Evolutionary conservation across 2,329 filamentous ascomycete species (phyloP).

Genomic region (Nigrospora sphaerica): DNA sequence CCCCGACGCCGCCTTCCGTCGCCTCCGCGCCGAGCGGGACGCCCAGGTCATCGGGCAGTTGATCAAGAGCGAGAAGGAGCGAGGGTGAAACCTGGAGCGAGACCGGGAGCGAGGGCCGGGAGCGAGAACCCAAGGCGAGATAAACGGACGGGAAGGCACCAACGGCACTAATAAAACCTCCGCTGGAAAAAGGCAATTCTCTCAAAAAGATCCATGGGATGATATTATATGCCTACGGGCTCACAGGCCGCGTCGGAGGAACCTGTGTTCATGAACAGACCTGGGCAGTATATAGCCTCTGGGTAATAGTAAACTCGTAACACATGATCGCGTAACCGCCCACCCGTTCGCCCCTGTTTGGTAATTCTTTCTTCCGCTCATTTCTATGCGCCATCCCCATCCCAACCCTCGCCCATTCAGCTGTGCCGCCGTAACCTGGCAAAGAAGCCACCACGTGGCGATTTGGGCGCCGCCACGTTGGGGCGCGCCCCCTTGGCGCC

Average conservation of each 20-base stretch:
- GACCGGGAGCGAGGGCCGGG: neutral
- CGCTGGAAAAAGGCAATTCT: too few relatives aligned
- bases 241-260: too few relatives aligned
- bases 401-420: neutral
- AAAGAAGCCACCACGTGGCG: neutral
- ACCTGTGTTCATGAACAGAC: too few relatives aligned
- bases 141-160: neutral
- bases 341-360: neutral
- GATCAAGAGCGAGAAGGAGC: conserved; percentile 30
- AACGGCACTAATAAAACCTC: too few relatives aligned
- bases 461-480: neutral
- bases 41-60: conserved; percentile 41
- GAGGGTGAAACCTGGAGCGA: neutral
- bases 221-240: too few relatives aligned
- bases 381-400: neutral
- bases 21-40: conserved; percentile 39
- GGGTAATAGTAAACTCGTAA: too few relatives aligned
- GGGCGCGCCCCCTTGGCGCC: too few relatives aligned
- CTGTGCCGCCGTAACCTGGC: neutral
- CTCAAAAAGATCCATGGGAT: too few relatives aligned
- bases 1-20: conserved; percentile 29
- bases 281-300: too few relatives aligned
- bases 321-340: too few relatives aligned
- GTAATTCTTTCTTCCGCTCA: neutral
- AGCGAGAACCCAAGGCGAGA: neutral